A percentile compares a stretch with the other conserved stretches of the same genome.
phyloP scores from a whole-genome alignment of 2,329 filamentous ascomycete species.

The Sarocladium brachiariae region DNA sequence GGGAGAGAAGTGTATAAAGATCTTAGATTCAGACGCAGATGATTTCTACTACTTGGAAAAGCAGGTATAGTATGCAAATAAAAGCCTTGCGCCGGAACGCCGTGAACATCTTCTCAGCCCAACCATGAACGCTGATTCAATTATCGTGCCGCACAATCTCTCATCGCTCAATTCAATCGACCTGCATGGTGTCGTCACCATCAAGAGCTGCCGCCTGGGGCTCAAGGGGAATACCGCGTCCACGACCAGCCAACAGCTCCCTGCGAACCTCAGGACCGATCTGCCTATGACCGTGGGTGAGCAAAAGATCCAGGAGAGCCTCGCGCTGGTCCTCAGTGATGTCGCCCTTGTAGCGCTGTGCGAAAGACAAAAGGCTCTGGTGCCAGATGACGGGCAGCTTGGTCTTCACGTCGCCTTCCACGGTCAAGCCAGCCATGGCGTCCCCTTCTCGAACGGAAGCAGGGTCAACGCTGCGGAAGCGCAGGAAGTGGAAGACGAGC shows the following conservation, averaged over 20 bases:
- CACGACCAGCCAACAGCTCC: constrained; percentile 81
- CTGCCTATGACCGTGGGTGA: constrained; percentile 75
- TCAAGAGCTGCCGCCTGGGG: constrained; percentile 48
- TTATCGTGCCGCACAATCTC: background rate
- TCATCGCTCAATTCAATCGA: constrained; percentile 36
- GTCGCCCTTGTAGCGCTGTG: constrained; percentile 90
- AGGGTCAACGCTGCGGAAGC: constrained; percentile 69
- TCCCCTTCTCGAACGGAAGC: constrained; percentile 46
- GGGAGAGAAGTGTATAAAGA: too few relatives aligned
- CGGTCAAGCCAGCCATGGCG: constrained; percentile 40
- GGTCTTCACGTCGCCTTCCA: constrained; percentile 42
- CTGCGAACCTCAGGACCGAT: constrained; percentile 89
- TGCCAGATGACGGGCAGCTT: constrained; percentile 94
- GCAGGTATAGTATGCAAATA: background rate
- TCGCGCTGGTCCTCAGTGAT: constrained; percentile 94
- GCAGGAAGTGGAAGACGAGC: constrained; percentile 91
- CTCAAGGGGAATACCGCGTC: constrained; percentile 65
- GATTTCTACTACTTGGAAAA: background rate
- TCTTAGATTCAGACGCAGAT: background rate
- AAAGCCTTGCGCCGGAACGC: constrained; percentile 12
- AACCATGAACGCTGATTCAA: constrained; percentile 6
- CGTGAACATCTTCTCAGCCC: background rate
- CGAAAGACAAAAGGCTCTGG: constrained; percentile 85
- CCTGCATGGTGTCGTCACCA: constrained; percentile 89
- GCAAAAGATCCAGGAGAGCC: constrained; percentile 77